Conservation (phyloP, 352 stramenopile genomes). For the Globisporangium perplexum region DNA sequence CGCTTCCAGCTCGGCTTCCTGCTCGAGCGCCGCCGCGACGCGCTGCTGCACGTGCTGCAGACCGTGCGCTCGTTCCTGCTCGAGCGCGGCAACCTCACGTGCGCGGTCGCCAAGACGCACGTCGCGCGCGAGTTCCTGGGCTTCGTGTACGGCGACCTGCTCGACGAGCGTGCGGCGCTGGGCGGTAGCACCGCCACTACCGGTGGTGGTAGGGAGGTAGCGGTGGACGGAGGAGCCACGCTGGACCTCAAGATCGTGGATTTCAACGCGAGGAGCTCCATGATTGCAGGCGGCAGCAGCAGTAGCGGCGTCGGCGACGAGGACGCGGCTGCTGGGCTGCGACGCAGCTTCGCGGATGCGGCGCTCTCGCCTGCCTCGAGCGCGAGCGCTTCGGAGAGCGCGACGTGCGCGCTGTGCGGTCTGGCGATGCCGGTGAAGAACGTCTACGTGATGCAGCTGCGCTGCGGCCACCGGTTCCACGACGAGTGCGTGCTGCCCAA, state of each 20-base stretch:
- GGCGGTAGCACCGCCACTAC: not conserved
- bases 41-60: conserved; percentile 27
- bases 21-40: conserved; percentile 24
- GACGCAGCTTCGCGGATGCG: not conserved
- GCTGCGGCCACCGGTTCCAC: conserved; percentile 64
- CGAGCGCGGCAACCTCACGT: conserved; percentile 36
- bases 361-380: not conserved
- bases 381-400: not conserved
- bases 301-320: not conserved
- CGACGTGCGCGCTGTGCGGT: conserved; percentile 16
- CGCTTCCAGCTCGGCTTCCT: conserved; percentile 12
- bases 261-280: not conserved
- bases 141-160: conserved; percentile 31
- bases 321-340: not conserved
- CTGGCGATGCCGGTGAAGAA: conserved; percentile 16
- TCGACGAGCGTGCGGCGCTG: conserved; percentile 10
- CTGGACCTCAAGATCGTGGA: not conserved
- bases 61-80: conserved; percentile 31
- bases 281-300: not conserved
- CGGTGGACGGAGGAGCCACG: not conserved
- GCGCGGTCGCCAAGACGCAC: conserved; percentile 18
- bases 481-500: conserved; percentile 60
- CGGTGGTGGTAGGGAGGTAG: too few relatives aligned
- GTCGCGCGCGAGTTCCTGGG: conserved; percentile 25
- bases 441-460: conserved; percentile 34